Conservation (phyloP, 345 rosid species). For the Turritis glabra region DNA sequence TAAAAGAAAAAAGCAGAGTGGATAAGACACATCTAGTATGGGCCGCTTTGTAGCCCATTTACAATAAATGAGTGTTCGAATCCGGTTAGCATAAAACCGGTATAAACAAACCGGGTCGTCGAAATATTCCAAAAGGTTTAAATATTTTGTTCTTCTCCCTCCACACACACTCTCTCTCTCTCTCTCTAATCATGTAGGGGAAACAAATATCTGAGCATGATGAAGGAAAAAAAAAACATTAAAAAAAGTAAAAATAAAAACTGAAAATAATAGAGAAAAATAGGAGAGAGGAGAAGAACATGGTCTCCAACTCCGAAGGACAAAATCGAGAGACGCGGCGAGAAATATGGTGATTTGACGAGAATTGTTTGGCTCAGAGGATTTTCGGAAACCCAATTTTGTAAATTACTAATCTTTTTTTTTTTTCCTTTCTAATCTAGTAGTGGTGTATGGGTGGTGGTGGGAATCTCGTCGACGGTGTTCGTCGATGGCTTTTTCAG, state of each 20-base stretch:
- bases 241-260: background rate
- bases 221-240: too few species aligned
- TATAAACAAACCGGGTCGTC: constrained; percentile 7
- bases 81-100: background rate
- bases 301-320: constrained; percentile 35
- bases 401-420: constrained; percentile 28
- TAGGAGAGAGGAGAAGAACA: constrained; percentile 26
- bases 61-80: constrained; percentile 10
- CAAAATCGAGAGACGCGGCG: constrained; percentile 16
- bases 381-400: constrained; percentile 35
- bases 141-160: background rate
- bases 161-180: background rate
- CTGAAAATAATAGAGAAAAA: background rate
- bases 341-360: constrained; percentile 31
- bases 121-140: constrained; percentile 3
- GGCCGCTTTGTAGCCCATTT: background rate
- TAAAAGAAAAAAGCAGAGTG: too few species aligned
- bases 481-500: constrained; percentile 89
- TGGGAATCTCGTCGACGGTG: constrained; percentile 75
- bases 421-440: constrained; percentile 12
- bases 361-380: constrained; percentile 33
- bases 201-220: constrained; percentile 23
- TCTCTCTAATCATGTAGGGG: constrained; percentile 18
- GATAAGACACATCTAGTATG: background rate
- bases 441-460: constrained; percentile 61